Base-by-base conservation (phyloP, 75 land plant genomes). In the Ceratopteris richardii region DNA sequence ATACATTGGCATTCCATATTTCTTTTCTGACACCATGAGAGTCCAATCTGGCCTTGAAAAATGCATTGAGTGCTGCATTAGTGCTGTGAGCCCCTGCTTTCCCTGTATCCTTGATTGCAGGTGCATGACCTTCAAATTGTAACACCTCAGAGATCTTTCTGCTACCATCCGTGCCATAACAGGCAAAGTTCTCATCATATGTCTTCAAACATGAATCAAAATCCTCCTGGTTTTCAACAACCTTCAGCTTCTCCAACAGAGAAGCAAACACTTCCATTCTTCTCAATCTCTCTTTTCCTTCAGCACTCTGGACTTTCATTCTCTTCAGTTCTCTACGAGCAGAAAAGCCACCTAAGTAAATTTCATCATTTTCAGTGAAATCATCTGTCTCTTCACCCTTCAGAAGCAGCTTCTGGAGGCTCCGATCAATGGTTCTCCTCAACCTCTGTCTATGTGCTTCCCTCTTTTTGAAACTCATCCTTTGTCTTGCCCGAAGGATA, bases 171-270 rank as follows among this genome's bases (percentile, higher is more conserved):
- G 48, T 46, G 14, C 17, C 14, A 3, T 20, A 3, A 17, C 14
- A 7, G 5, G 17, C 68, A 52, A 73, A 75, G 25, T 78, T 58
- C 31, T 71, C 66, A 11, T 55, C 46, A 39, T 79, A 78, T 22
- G 77, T 62, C 21, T 77, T 73, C 52, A 65, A 44, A 62, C 91
- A 86, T 30, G 75, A 57, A 48, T 79, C 70, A 11, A 86, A 39
- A 71, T 86, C 90, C n/a, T 84, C 81, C 36, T 57, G 69, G 65
- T 41, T 86, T 18, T 81, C 76, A 43, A 76, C 82, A 58, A 76
- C 81, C 51, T 67, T 77, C 54, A 84, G 25, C 69, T 83, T 86
- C 39, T 90, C 84, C 22, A 63, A 54, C n/a, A 91, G 66, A 37
- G 74, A 70, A 64, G 62, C 67, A 36, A 80, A 58, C 20, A 70